A percentile compares a stretch with the other conserved stretches of the same genome.
Evolutionary conservation across 2,329 filamentous ascomycete genomes (phyloP).

Genomic region (Xylariales sp.): DNA sequence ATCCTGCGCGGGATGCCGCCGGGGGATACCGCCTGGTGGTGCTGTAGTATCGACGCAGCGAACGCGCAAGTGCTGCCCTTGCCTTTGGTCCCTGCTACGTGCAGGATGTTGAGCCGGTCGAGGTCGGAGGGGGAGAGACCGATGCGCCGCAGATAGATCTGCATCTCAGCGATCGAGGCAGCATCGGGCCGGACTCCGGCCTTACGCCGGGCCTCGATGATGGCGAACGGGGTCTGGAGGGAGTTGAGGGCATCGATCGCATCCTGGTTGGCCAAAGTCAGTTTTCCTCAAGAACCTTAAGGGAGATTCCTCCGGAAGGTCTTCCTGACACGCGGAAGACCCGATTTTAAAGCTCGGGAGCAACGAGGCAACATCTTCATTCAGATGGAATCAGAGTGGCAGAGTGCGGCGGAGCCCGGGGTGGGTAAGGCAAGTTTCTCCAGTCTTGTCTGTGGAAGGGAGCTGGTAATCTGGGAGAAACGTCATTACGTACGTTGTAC

Average conservation of each 20-base stretch:
- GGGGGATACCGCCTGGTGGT: constrained; percentile 38
- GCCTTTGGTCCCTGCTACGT: constrained; percentile 73
- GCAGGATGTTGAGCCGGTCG: constrained; percentile 59
- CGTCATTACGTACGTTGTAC: constrained; percentile 11
- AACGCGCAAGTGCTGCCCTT: constrained; percentile 72
- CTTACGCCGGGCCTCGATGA: constrained; percentile 73
- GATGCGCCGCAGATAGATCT: constrained; percentile 69
- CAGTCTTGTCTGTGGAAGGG: background rate
- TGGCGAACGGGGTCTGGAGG: constrained; percentile 81
- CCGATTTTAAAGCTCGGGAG: too few species aligned
- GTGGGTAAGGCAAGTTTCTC: background rate
- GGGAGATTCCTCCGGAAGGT: too few species aligned
- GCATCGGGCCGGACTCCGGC: constrained; percentile 68
- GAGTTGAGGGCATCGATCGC: constrained; percentile 83
- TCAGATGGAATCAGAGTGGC: too few species aligned
- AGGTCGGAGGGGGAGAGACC: constrained; percentile 65
- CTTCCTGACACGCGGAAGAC: too few species aligned
- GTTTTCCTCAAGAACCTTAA: too few species aligned
- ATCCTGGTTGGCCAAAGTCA: too few species aligned
- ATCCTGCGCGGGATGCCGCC: constrained; percentile 36
- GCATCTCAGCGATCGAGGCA: constrained; percentile 71
- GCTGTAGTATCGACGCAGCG: constrained; percentile 56
- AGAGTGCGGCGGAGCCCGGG: too few species aligned
- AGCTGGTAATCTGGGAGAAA: too few species aligned
- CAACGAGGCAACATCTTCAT: too few species aligned